Conservation (phyloP, 306 rosid genomes). For the Begonia masoniana region DNA sequence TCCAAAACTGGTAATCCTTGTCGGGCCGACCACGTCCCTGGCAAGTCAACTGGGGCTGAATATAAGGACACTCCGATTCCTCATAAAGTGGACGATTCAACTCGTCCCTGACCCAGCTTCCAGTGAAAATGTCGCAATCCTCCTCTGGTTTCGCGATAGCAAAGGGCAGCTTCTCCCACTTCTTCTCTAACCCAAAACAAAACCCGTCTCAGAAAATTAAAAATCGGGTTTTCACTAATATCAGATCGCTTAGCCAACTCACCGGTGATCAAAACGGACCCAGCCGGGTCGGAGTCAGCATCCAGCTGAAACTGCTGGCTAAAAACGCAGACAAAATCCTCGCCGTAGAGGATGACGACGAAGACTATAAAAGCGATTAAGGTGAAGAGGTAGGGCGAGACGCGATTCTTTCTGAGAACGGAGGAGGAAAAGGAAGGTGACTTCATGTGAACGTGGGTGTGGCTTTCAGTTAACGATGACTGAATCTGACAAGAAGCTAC, state of each 20-base stretch:
- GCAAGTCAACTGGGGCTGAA: constrained; percentile 90
- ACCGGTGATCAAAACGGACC: constrained; percentile 24
- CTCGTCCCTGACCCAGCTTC: constrained; percentile 82
- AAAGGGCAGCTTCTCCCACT: constrained; percentile 36
- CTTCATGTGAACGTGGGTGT: constrained; percentile 34
- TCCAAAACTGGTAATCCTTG: constrained; percentile 55
- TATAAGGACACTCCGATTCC: constrained; percentile 93
- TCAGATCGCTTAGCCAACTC: constrained; percentile 19
- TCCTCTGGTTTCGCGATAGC: constrained; percentile 39
- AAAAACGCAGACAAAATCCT: constrained; percentile 56
- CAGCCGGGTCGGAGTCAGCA: constrained; percentile 15
- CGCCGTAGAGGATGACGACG: constrained; percentile 55
- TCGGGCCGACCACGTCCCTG: constrained; percentile 82
- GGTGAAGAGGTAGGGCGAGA: constrained; percentile 65
- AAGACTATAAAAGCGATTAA: constrained; percentile 61
- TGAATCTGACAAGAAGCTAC: too few species aligned
- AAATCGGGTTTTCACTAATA: not conserved
- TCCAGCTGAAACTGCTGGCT: constrained; percentile 38
- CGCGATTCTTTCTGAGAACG: constrained; percentile 36
- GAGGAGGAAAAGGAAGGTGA: constrained; percentile 23
- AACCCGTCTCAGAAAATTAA: constrained; percentile 9
- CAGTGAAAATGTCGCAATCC: constrained; percentile 66
- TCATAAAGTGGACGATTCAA: constrained; percentile 52
- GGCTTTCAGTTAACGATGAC: not conserved
- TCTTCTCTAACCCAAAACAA: constrained; percentile 27